phyloP scores from a whole-genome alignment of 176 grass and related monocot genomes.

The Puya raimondii region DNA sequence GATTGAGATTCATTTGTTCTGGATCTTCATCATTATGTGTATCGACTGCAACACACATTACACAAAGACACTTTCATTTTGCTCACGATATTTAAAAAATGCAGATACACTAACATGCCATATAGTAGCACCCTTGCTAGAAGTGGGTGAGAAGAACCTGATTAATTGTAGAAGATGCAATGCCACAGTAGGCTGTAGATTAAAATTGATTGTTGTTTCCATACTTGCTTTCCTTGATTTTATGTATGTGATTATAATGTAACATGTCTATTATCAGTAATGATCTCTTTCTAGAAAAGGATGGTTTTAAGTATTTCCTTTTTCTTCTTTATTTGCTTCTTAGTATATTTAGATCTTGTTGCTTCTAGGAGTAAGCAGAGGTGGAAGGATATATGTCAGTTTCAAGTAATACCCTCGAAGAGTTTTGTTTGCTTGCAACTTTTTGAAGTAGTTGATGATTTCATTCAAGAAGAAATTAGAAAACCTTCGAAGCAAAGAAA shows the following conservation, averaged over 20 bases:
- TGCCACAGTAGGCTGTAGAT: background rate
- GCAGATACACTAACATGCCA: background rate
- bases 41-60: too few relatives aligned
- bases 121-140: background rate
- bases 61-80: background rate
- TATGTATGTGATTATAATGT: too few relatives aligned
- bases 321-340: background rate
- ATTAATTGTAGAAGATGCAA: background rate
- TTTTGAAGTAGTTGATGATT: slow-evolving; percentile 74
- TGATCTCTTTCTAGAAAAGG: background rate
- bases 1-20: too few relatives aligned
- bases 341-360: background rate
- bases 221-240: too few relatives aligned
- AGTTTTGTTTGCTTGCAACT: slow-evolving; percentile 86
- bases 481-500: slow-evolving; percentile 58
- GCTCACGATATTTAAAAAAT: background rate
- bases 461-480: slow-evolving; percentile 80
- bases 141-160: background rate
- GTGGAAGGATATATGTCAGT: slow-evolving; percentile 68
- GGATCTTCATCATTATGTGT: too few relatives aligned
- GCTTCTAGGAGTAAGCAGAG: slow-evolving; percentile 36
- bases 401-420: slow-evolving; percentile 68
- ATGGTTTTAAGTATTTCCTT: background rate
- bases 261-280: too few relatives aligned
- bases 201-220: too few relatives aligned